Evolutionary conservation across 2,329 filamentous ascomycete species (phyloP).

Genomic region (Scorias spongiosa): DNA sequence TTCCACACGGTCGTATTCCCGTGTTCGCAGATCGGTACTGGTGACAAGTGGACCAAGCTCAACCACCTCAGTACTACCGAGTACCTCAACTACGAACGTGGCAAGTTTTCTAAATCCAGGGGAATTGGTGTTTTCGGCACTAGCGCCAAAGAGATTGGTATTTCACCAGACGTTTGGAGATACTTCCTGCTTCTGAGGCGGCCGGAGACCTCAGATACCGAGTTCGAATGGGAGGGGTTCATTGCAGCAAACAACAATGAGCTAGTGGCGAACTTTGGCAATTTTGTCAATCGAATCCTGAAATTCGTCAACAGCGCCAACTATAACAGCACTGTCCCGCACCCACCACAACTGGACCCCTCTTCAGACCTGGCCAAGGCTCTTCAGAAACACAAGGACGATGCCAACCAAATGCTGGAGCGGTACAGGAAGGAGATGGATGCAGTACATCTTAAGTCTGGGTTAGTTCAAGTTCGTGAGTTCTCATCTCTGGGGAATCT

Average conservation of each 20-base stretch:
- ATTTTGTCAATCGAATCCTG: slow-evolving; percentile 42
- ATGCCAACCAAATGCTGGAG: slow-evolving; percentile 51
- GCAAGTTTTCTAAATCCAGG: slow-evolving; percentile 86
- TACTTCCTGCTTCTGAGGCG: slow-evolving; percentile 79
- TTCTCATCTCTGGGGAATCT: slow-evolving; percentile 49
- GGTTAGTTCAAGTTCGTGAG: slow-evolving; percentile 48
- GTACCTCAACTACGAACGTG: slow-evolving; percentile 74
- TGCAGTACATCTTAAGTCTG: slow-evolving; percentile 53
- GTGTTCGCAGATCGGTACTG: slow-evolving; percentile 67
- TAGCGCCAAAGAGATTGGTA: slow-evolving; percentile 72
- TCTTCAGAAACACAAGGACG: slow-evolving; percentile 32
- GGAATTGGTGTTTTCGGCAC: slow-evolving; percentile 85
- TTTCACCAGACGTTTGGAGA: slow-evolving; percentile 78
- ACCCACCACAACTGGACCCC: slow-evolving; percentile 44
- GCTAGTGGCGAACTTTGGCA: slow-evolving; percentile 58
- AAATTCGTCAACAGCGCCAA: slow-evolving; percentile 58
- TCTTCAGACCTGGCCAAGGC: slow-evolving; percentile 15
- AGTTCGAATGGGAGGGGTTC: slow-evolving; percentile 81
- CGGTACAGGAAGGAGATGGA: slow-evolving; percentile 56
- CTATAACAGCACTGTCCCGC: slow-evolving; percentile 40
- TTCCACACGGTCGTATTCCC: slow-evolving; percentile 92
- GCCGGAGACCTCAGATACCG: slow-evolving; percentile 71
- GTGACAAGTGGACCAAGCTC: slow-evolving; percentile 76
- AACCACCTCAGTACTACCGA: slow-evolving; percentile 82
- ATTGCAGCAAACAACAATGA: slow-evolving; percentile 78